phyloP scores from a whole-genome alignment of 352 stramenopile genomes.

The Thalassiosira exigua region DNA sequence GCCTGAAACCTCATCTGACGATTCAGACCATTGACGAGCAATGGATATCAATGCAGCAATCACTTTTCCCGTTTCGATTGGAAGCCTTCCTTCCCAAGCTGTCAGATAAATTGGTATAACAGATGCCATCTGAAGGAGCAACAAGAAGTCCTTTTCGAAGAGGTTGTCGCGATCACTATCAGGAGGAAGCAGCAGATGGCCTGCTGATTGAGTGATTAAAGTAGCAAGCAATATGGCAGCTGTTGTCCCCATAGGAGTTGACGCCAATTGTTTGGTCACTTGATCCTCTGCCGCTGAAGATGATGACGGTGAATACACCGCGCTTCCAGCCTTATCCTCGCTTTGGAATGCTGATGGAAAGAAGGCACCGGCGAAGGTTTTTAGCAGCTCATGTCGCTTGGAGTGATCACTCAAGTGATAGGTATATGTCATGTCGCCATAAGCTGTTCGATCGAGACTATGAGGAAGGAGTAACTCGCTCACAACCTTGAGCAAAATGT shows the following conservation, averaged over 20 bases:
- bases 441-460: conserved; percentile 4
- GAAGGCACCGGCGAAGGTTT: conserved; percentile 50
- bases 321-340: background rate
- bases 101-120: conserved; percentile 52
- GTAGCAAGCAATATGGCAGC: conserved; percentile 50
- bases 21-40: conserved; percentile 37
- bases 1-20: conserved; percentile 9
- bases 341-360: conserved; percentile 44
- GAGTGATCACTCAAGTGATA: conserved; percentile 38
- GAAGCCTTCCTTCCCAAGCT: conserved; percentile 47
- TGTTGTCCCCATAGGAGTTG: conserved; percentile 42
- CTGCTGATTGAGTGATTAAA: conserved; percentile 39
- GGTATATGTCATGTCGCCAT: background rate
- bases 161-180: conserved; percentile 6
- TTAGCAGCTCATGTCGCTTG: conserved; percentile 53
- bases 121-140: conserved; percentile 51
- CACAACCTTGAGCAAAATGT: conserved; percentile 51
- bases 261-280: conserved; percentile 33
- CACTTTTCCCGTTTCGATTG: conserved; percentile 46
- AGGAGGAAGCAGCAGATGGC: conserved; percentile 17
- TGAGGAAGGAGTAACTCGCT: conserved; percentile 50
- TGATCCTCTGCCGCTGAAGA: conserved; percentile 20
- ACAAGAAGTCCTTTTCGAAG: conserved; percentile 37
- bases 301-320: conserved; percentile 2
- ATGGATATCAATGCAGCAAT: conserved; percentile 54